phyloP scores from a whole-genome alignment of 495 filamentous ascomycete species.

The Peziza echinospora region DNA sequence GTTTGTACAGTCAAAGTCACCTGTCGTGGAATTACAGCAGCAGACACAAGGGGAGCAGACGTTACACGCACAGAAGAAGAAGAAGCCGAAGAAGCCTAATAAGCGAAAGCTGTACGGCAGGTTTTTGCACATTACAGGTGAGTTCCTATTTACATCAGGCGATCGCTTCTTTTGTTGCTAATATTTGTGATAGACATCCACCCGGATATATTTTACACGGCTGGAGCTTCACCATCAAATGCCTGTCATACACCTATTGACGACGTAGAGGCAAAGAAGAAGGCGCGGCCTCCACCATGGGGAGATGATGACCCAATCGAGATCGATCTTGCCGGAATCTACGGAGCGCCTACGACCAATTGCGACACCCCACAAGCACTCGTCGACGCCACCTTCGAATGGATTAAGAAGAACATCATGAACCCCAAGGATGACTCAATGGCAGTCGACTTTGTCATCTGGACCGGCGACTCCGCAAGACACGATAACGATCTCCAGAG shows the following conservation, averaged over 20 bases:
- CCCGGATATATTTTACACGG: constrained; percentile 65
- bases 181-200: constrained; percentile 51
- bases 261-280: background rate
- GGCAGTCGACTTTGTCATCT: constrained; percentile 81
- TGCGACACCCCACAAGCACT: constrained; percentile 70
- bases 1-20: no score
- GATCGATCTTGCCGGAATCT: constrained; percentile 35
- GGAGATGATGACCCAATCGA: constrained; percentile 26
- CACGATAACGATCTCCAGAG: constrained; percentile 81
- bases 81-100: no score
- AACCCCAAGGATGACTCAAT: constrained; percentile 2
- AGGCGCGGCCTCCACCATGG: constrained; percentile 25
- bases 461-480: constrained; percentile 90
- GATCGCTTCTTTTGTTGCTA: no score
- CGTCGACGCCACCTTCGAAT: constrained; percentile 74
- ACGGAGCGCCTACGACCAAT: constrained; percentile 64
- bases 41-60: no score
- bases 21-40: no score
- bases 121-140: constrained; percentile 93
- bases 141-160: no score
- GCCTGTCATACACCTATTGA: constrained; percentile 40
- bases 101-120: constrained; percentile 41
- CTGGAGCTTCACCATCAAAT: constrained; percentile 43
- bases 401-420: constrained; percentile 64
- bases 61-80: no score